Evolutionary conservation across 495 filamentous ascomycete genomes (phyloP).

Genomic region (Lophium mytilinum): DNA sequence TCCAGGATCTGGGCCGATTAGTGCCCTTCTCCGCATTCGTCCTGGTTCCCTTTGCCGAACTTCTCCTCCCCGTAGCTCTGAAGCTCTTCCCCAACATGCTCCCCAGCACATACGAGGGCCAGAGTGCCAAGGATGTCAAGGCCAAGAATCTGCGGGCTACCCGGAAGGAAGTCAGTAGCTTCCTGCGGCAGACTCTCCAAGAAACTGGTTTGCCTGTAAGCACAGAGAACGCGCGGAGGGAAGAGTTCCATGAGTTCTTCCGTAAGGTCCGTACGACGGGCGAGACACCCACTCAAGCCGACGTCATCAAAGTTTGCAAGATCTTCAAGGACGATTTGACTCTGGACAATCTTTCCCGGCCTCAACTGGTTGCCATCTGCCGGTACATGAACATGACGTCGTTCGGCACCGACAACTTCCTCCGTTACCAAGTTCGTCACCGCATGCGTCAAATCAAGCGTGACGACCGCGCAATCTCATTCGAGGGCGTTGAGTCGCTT

Average conservation of each 20-base stretch:
- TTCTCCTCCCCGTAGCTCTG: constrained; percentile 87
- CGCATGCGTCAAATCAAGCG: constrained; percentile 99
- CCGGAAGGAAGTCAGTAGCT: constrained; percentile 86
- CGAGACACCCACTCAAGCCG: constrained; percentile 74
- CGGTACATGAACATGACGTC: constrained; percentile 97
- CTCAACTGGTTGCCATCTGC: constrained; percentile 95
- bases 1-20: constrained; percentile 84
- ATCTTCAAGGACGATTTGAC: constrained; percentile 98
- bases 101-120: constrained; percentile 92
- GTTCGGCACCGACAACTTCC: constrained; percentile 92
- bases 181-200: constrained; percentile 80
- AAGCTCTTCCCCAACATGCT: constrained; percentile 95
- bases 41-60: constrained; percentile 92
- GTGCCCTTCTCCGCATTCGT: constrained; percentile 96
- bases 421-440: constrained; percentile 95
- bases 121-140: constrained; percentile 82
- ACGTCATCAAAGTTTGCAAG: constrained; percentile 99
- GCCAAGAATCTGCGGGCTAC: constrained; percentile 73
- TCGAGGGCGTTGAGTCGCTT: constrained; percentile 87
- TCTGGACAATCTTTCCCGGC: constrained; percentile 90
- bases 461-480: constrained; percentile 90
- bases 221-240: constrained; percentile 75
- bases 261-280: constrained; percentile 82
- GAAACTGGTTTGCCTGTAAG: constrained; percentile 89
- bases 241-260: constrained; percentile 98